Conservation (phyloP, 106 monocot genomes). For the Dioscorea dumetorum region DNA sequence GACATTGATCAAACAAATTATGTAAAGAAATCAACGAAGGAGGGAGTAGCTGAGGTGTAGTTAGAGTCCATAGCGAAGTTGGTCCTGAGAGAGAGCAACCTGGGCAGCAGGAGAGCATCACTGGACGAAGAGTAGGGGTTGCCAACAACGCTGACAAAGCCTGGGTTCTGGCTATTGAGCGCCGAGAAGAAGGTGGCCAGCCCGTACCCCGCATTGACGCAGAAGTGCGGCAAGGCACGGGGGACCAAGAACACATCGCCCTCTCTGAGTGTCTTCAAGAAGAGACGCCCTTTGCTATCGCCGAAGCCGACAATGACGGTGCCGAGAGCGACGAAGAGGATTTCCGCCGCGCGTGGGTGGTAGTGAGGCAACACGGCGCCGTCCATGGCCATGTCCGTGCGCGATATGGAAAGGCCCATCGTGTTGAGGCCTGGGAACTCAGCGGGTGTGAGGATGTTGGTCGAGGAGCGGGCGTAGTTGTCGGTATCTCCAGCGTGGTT, state of each 20-base stretch:
- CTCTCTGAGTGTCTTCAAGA: conserved; percentile 10
- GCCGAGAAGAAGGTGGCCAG: conserved; percentile 13
- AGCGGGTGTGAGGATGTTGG: conserved; percentile 11
- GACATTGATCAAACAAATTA: no score
- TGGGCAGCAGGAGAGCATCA: conserved; percentile 1
- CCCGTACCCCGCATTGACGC: conserved; percentile 12
- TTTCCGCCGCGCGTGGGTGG: conserved; percentile 29
- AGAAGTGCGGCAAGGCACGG: conserved; percentile 24
- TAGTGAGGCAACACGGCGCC: conserved; percentile 19
- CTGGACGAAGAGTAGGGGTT: conserved; percentile 8
- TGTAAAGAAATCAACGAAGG: no score
- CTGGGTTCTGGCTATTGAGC: conserved; percentile 31
- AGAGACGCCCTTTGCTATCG: conserved; percentile 7
- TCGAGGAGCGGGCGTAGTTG: conserved; percentile 10
- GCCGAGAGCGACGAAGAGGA: conserved; percentile 10
- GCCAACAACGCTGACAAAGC: conserved; percentile 7
- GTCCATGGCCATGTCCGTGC: conserved; percentile 10
- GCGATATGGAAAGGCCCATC: conserved; percentile 16
- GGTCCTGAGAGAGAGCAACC: neutral
- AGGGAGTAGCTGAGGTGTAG: neutral
- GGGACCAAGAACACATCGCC: conserved; percentile 34
- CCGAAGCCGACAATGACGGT: conserved; percentile 16
- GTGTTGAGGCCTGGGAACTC: conserved; percentile 34
- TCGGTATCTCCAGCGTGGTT: conserved; percentile 13
- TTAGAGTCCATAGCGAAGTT: neutral